Base-by-base conservation (phyloP, 257 asterid species). In the Penstemon newberryi region DNA sequence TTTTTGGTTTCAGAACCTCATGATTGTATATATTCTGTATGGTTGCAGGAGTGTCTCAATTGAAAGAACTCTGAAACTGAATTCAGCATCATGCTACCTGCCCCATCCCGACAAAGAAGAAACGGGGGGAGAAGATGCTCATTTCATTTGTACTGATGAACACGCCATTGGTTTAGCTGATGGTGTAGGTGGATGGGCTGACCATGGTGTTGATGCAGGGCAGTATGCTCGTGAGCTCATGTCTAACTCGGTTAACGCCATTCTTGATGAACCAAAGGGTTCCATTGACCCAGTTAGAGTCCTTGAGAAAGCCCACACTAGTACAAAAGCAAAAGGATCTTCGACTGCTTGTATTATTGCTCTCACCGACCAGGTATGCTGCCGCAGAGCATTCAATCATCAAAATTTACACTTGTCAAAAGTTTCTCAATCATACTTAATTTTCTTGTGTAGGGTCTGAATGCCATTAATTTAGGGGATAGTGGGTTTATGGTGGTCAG, bases 151-250 rank as follows among this genome's bases (percentile, higher is more conserved):
- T 73, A 65, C 78, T 8, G 90, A 87, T 60, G 81, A 86, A 72
- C 91, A 85, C 65, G 95, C 91, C 71, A 83, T 92, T 56, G 97
- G 99, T 67, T 92, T 93, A 60, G 97, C 99, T 67, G 99, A 93
- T 83, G 99, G 96, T 59, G 99, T 93, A 4, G 99, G 97, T 67
- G 99, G 99, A 58, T 93, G 99, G 99, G 96, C 96, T 19, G 96
- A 90, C 79, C 70, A 80, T 61, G 99, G 99, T 56, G 84, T 90
- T 68, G 85, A 90, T 77, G 84, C 96, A 5, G 97, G 99, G 59
- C 70, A 46, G 52, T 93, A 93, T 74, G 90, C 99, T 33, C 96
- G 96, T 33, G 96, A 93, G 74, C 96, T 93, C 66, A 93, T 93
- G 97, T 78, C 87, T 51, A 82, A 93, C 63, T 80, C 99, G 3